Conservation (phyloP, 768 basidiomycete species). For the Roridomyces roridus region DNA sequence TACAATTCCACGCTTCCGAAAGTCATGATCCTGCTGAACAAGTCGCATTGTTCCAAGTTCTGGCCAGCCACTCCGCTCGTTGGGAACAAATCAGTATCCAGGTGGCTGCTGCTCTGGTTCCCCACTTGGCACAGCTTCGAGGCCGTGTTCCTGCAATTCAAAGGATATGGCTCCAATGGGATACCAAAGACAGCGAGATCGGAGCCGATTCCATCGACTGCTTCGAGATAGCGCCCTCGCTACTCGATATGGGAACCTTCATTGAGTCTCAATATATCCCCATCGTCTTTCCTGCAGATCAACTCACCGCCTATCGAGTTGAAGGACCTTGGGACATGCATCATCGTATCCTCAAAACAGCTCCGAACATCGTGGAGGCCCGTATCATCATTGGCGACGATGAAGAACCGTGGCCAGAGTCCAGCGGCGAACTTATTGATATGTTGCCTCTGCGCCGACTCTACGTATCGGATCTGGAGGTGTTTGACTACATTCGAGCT, state of each 20-base stretch:
- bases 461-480: neutral
- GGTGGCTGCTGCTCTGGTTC: neutral
- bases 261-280: neutral
- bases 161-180: neutral
- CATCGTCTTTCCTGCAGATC: neutral
- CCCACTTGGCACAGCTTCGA: neutral
- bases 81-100: neutral
- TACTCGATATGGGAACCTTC: neutral
- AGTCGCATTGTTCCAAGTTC: neutral
- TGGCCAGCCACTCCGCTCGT: neutral
- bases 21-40: neutral
- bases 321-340: neutral
- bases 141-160: neutral
- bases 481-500: neutral
- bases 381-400: neutral
- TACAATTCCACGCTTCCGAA: neutral
- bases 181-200: neutral
- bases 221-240: neutral
- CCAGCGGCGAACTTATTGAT: neutral
- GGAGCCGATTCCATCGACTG: neutral
- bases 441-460: neutral
- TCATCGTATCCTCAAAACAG: neutral
- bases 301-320: neutral
- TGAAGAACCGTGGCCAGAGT: neutral
- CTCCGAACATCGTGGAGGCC: neutral